Evolutionary conservation across 176 grass and related monocot species (phyloP).

Genomic region (Zoysia japonica): DNA sequence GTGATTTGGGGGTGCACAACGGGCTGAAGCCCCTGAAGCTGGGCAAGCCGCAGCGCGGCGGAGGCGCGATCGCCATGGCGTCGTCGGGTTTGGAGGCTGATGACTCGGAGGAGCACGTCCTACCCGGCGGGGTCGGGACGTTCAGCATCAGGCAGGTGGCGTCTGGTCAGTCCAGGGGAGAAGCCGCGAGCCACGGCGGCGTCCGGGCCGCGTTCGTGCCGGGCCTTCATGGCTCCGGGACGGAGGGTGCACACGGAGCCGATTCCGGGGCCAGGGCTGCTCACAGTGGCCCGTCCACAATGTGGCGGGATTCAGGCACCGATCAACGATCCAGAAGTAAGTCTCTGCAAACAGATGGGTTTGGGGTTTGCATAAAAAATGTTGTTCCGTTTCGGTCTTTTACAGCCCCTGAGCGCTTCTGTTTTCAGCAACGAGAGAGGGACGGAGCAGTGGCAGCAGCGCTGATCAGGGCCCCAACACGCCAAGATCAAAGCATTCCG

Average conservation of each 20-base stretch:
- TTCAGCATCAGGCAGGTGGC: conserved; percentile 75
- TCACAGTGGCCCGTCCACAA: conserved; percentile 35
- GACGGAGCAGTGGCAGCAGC: conserved; percentile 68
- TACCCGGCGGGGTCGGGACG: conserved; percentile 69
- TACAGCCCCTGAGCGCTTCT: neutral
- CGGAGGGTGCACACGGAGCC: conserved; percentile 9
- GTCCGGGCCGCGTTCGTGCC: conserved; percentile 2
- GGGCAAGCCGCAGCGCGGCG: conserved; percentile 8
- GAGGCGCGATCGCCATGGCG: neutral
- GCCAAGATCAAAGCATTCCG: conserved; percentile 91
- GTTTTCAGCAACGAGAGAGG: conserved; percentile 58
- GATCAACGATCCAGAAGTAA: conserved; percentile 61
- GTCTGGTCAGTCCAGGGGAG: conserved; percentile 3
- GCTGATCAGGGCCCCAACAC: conserved; percentile 75
- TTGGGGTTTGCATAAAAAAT: neutral
- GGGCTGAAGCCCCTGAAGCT: conserved; percentile 46
- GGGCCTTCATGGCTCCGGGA: conserved; percentile 12
- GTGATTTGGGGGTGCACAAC: conserved; percentile 46
- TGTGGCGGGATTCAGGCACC: conserved; percentile 51
- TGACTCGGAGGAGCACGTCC: conserved; percentile 50
- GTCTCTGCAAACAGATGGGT: neutral
- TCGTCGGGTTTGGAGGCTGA: conserved; percentile 19
- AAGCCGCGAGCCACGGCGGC: conserved; percentile 1
- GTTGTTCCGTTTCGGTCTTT: neutral
- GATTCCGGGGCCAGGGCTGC: conserved; percentile 15